phyloP scores from a whole-genome alignment of 2,329 filamentous ascomycete genomes.

The Hymenoscyphus linearis region DNA sequence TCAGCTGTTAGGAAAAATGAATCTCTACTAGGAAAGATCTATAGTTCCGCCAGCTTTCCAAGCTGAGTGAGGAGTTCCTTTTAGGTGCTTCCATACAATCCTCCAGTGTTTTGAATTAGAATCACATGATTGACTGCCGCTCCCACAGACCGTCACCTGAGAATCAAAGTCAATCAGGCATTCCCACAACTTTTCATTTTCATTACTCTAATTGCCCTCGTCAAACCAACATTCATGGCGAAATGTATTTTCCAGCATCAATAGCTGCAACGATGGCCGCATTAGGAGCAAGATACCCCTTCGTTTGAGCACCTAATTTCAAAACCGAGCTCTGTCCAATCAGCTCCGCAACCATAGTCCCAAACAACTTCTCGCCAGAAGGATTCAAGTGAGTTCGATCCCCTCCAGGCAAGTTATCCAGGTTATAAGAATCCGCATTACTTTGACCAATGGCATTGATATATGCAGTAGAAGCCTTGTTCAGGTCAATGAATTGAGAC shows the following conservation, averaged over 20 bases:
- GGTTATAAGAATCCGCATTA: constrained; percentile 35
- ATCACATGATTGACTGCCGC: no score
- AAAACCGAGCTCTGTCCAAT: constrained; percentile 24
- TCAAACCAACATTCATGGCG: constrained; percentile 2
- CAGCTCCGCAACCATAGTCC: constrained; percentile 43
- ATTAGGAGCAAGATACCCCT: constrained; percentile 9
- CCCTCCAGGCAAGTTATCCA: constrained; percentile 33
- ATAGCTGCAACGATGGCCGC: constrained; percentile 14
- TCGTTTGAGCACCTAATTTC: constrained; percentile 8
- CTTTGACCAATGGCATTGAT: constrained; percentile 41
- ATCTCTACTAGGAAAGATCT: no score
- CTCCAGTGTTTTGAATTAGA: no score
- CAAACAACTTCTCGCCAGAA: constrained; percentile 41
- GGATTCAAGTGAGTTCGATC: constrained; percentile 47
- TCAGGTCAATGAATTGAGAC: constrained; percentile 39
- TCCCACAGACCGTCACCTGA: neutral
- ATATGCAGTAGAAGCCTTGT: constrained; percentile 39
- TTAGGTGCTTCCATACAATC: no score
- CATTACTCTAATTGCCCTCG: neutral
- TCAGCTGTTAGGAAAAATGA: no score
- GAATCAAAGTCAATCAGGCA: neutral
- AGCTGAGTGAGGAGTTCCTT: no score
- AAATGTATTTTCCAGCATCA: constrained; percentile 12
- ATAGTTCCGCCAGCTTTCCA: no score
- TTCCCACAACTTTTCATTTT: neutral